These are phyloP conservation scores for Geranium rotundifolium DNA, from an alignment of 345 rosid species.

Conservation along the genomic window DNA sequence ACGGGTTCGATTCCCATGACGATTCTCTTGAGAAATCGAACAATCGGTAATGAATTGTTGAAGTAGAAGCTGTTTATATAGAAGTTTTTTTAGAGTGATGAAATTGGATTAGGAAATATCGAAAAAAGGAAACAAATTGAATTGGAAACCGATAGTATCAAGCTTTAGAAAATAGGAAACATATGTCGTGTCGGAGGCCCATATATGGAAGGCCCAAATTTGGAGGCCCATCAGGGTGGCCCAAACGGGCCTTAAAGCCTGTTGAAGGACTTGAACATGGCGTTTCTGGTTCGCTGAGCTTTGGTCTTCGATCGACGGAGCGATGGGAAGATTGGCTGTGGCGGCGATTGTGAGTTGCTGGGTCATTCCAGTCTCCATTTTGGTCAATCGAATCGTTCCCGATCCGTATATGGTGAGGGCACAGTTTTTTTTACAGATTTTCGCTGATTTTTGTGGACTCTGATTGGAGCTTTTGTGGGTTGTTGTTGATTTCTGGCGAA, in stretches of 20 bases:
- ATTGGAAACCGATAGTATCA: no score
- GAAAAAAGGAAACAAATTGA: no score
- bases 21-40: no score
- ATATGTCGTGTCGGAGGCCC: no score
- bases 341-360: constrained; percentile 62
- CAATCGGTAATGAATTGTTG: no score
- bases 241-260: background rate
- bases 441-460: background rate
- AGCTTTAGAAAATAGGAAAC: no score
- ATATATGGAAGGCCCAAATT: no score
- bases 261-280: background rate
- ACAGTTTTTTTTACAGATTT: background rate
- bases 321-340: constrained; percentile 58
- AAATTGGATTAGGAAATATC: no score
- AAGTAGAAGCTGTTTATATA: no score
- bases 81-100: no score
- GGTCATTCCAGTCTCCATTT: constrained; percentile 58
- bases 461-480: background rate
- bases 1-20: no score
- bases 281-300: background rate
- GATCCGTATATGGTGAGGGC: constrained; percentile 72
- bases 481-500: background rate
- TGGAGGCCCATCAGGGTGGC: background rate
- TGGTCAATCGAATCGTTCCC: constrained; percentile 62
- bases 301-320: background rate